Percentiles rank a stretch among this genome's conserved stretches.
Evolutionary conservation across 1,284 basidiomycete genomes (phyloP).

Genomic region (Pseudomicrostroma phylloplanum): DNA sequence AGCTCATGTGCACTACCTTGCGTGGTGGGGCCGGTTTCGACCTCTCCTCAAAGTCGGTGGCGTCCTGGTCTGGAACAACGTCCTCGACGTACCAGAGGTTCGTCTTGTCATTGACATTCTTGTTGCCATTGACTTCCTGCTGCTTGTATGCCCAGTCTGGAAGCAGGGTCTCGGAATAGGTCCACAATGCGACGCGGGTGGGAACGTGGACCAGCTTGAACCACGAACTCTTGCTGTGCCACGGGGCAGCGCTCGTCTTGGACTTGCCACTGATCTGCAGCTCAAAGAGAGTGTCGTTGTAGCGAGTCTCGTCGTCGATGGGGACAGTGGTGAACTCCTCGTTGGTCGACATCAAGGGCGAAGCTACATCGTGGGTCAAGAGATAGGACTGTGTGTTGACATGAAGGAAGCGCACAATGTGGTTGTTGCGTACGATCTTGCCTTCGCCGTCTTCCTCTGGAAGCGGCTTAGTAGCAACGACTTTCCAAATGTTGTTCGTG

Average conservation of each 20-base stretch:
- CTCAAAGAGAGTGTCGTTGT: conserved; percentile 52
- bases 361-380: conserved; percentile 94
- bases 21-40: conserved; percentile 55
- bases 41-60: conserved; percentile 50
- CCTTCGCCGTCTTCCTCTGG: conserved; percentile 71
- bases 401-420: conserved; percentile 82
- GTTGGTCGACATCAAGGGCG: conserved; percentile 92
- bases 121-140: conserved; percentile 97
- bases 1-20: conserved; percentile 72
- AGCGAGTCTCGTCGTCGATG: conserved; percentile 57
- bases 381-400: conserved; percentile 75
- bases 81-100: conserved; percentile 83
- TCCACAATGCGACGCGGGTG: conserved; percentile 91
- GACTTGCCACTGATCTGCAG: conserved; percentile 27
- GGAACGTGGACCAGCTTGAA: conserved; percentile 65
- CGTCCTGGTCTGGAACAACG: conserved; percentile 68
- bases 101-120: conserved; percentile 74
- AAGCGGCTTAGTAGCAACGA: conserved; percentile 78
- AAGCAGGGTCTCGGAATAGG: conserved; percentile 66
- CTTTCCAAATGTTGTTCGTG: conserved; percentile 90
- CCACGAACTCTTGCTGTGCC: conserved; percentile 35
- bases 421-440: conserved; percentile 78
- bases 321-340: conserved; percentile 71
- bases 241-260: conserved; percentile 14
- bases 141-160: conserved; percentile 97